These are phyloP conservation scores for Cucurbita argyrosperma DNA, from an alignment of 306 rosid genomes.

Conservation along the genomic window DNA sequence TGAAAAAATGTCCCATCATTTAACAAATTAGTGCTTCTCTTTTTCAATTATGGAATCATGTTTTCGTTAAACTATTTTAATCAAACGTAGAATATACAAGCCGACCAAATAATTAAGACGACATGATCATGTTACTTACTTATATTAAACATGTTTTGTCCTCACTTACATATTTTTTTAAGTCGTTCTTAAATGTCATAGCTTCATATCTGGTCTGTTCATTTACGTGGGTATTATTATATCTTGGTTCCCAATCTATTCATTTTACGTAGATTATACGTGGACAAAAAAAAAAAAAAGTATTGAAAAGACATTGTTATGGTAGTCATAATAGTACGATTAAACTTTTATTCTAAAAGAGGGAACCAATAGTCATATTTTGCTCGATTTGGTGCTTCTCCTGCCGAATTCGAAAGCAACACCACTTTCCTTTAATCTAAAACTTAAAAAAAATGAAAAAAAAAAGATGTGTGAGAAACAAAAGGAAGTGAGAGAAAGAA, in stretches of 20 bases:
- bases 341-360: conserved; percentile 24
- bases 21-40: background rate
- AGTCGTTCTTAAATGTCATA: too few species aligned
- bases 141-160: too few species aligned
- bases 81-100: conserved; percentile 1
- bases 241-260: too few species aligned
- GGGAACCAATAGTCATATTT: conserved; percentile 28
- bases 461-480: background rate
- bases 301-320: too few species aligned
- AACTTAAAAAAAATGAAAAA: background rate
- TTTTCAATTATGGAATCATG: background rate
- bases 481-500: background rate
- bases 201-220: too few species aligned
- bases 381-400: background rate
- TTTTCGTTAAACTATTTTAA: background rate
- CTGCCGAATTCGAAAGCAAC: background rate
- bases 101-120: background rate
- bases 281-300: too few species aligned
- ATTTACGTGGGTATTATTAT: too few species aligned
- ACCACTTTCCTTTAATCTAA: conserved; percentile 47
- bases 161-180: too few species aligned
- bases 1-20: background rate
- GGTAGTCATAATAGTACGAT: conserved; percentile 10
- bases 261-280: too few species aligned
- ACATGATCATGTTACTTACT: too few species aligned